A percentile compares a stretch with the other conserved stretches of the same genome.
phyloP scores from a whole-genome alignment of 768 basidiomycete species.

The Lactarius indigo region DNA sequence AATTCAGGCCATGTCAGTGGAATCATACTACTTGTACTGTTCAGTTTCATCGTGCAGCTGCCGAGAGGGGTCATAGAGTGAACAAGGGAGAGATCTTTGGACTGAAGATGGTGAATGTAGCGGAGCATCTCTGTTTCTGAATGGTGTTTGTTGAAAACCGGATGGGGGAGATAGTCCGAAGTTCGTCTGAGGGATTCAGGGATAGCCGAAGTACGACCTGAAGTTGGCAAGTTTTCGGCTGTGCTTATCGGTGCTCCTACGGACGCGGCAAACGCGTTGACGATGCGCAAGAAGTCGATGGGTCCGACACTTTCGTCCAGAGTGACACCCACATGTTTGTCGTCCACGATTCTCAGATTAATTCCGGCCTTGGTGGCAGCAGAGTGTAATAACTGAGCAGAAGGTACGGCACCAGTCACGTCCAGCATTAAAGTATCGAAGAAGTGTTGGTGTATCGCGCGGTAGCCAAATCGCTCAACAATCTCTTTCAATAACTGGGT shows the following conservation, averaged over 20 bases:
- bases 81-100: constrained; percentile 91
- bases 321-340: constrained; percentile 76
- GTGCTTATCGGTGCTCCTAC: constrained; percentile 48
- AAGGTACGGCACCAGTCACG: constrained; percentile 55
- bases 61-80: constrained; percentile 97
- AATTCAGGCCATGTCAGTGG: constrained; percentile 96
- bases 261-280: constrained; percentile 77
- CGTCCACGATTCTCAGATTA: constrained; percentile 80
- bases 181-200: constrained; percentile 55
- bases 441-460: constrained; percentile 64
- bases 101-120: constrained; percentile 90
- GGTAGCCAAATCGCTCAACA: constrained; percentile 73
- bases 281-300: constrained; percentile 67
- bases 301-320: constrained; percentile 87
- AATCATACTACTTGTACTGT: constrained; percentile 97
- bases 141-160: constrained; percentile 95
- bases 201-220: constrained; percentile 45
- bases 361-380: constrained; percentile 62
- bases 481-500: constrained; percentile 70
- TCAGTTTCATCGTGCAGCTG: constrained; percentile 97
- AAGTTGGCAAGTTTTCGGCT: constrained; percentile 39
- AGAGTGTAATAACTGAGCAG: constrained; percentile 62
- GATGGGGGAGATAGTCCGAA: constrained; percentile 74
- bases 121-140: constrained; percentile 99
- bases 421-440: constrained; percentile 91